Evolutionary conservation across 495 filamentous ascomycete species (phyloP).

Genomic region (Aspergillus nidulans): DNA sequence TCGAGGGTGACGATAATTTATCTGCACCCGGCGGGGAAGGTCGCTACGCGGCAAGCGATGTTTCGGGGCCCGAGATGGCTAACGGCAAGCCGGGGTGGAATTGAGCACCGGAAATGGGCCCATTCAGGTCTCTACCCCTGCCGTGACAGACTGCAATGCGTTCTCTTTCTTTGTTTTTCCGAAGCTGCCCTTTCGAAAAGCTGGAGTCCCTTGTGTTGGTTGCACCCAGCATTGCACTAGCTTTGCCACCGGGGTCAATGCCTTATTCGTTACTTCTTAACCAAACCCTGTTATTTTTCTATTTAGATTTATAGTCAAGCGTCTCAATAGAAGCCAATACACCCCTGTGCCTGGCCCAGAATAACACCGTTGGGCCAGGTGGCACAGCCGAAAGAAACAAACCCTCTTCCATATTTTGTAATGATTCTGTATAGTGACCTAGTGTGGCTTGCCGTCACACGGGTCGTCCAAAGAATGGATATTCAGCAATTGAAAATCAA

Average conservation of each 20-base stretch:
- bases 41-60: slow-evolving; percentile 37
- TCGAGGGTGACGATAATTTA: slow-evolving; percentile 36
- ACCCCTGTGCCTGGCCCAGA: background rate
- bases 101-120: background rate
- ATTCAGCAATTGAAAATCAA: background rate
- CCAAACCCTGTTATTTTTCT: background rate
- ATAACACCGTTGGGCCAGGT: background rate
- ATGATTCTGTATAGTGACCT: background rate
- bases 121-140: background rate
- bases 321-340: background rate
- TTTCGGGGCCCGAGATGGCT: slow-evolving; percentile 28
- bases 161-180: background rate
- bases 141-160: background rate
- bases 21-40: slow-evolving; percentile 38
- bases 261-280: background rate
- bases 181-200: background rate
- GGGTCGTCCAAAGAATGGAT: background rate
- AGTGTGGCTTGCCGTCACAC: background rate
- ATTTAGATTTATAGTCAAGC: background rate
- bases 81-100: slow-evolving; percentile 14
- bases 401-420: background rate
- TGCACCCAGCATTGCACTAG: background rate
- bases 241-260: background rate
- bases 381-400: background rate
- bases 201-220: background rate